A percentile compares a stretch with the other conserved stretches of the same genome.
These are phyloP conservation scores for Coniochaeta prunicola DNA, from an alignment of 2,329 filamentous ascomycete genomes.

Conservation along the genomic window DNA sequence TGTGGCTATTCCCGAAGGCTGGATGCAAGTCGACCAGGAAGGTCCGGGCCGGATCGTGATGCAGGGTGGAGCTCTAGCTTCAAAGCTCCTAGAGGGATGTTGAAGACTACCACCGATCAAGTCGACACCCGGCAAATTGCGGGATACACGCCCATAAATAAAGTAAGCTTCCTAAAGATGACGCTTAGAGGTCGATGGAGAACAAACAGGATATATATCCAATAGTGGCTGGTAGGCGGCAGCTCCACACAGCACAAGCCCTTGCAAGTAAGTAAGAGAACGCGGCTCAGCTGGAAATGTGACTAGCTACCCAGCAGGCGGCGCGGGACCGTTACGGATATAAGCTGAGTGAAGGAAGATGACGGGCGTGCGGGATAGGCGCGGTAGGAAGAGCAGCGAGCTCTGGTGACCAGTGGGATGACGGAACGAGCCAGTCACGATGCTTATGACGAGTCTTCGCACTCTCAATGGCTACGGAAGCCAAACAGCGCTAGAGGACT, in stretches of 20 bases:
- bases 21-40: not conserved
- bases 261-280: not conserved
- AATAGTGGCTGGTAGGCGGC: not conserved
- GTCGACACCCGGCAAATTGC: not conserved
- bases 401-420: constrained; percentile 17
- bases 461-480: constrained; percentile 27
- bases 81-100: not conserved
- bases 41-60: not conserved
- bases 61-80: not conserved
- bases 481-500: constrained; percentile 24
- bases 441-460: constrained; percentile 22
- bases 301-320: not conserved
- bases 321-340: constrained; percentile 4
- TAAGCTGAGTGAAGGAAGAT: constrained; percentile 12
- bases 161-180: not conserved
- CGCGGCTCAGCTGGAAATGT: not conserved
- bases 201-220: not conserved
- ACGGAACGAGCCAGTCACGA: constrained; percentile 30
- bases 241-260: not conserved
- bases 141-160: not conserved
- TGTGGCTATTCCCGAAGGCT: not conserved
- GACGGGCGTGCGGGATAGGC: constrained; percentile 8
- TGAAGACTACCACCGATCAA: not conserved
- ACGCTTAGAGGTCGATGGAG: not conserved
- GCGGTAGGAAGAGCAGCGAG: constrained; percentile 17